Conservation (phyloP, 2,329 filamentous ascomycete genomes). For the Trichoderma sp. region DNA sequence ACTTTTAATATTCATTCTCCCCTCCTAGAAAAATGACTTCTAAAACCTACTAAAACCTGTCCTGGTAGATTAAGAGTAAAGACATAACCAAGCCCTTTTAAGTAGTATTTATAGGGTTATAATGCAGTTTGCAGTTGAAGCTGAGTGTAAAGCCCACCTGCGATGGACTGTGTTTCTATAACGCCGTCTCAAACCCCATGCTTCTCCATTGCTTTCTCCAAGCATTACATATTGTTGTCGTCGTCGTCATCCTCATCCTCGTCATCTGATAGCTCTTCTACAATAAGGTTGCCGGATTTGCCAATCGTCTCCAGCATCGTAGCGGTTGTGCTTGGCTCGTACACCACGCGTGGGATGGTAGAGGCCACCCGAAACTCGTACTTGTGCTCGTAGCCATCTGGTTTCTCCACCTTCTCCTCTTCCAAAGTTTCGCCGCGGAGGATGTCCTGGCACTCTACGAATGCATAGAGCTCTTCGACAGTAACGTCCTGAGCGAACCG, state of each 20-base stretch:
- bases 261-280: constrained; percentile 64
- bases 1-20: no score
- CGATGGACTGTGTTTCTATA: not conserved
- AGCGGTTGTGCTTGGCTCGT: constrained; percentile 67
- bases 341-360: constrained; percentile 82
- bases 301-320: constrained; percentile 76
- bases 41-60: not conserved
- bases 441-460: constrained; percentile 86
- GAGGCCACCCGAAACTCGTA: constrained; percentile 87
- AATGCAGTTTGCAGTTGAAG: not conserved
- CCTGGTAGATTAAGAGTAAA: not conserved
- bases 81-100: not conserved
- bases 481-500: constrained; percentile 70
- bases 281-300: constrained; percentile 83
- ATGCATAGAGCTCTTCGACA: constrained; percentile 91
- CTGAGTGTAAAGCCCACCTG: not conserved
- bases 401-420: constrained; percentile 56
- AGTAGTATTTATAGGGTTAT: not conserved
- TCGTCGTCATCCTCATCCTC: constrained; percentile 40
- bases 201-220: constrained; percentile 30
- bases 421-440: constrained; percentile 49
- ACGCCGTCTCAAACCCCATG: not conserved
- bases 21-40: not conserved
- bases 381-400: constrained; percentile 67
- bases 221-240: constrained; percentile 29